Evolutionary conservation across 164 flowering plant genomes (phyloP).

Genomic region (grape (Vitis vinifera)): ASM3070453v1 NC_081818.1:769501-770000

Average conservation of each 20-base stretch:
- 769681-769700: conserved; percentile 52
- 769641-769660: conserved; percentile 43
- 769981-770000: no score
- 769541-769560: conserved; percentile 81
- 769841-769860: no score
- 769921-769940: no score
- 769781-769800: no score
- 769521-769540: conserved; percentile 87
- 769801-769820: no score
- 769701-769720: conserved; percentile 80
- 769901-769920: no score
- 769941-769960: no score
- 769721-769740: conserved; percentile 14
- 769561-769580: conserved; percentile 77
- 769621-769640: conserved; percentile 69
- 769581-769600: conserved; percentile 62
- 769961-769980: no score
- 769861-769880: no score
- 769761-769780: not conserved
- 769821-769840: no score
- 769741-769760: not conserved
- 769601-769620: conserved; percentile 50
- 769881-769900: no score
- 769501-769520: conserved; percentile 81
- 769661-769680: conserved; percentile 71